Evolutionary conservation across 257 asterid species (phyloP).

Genomic region (Jaltomata sinuosa): DNA sequence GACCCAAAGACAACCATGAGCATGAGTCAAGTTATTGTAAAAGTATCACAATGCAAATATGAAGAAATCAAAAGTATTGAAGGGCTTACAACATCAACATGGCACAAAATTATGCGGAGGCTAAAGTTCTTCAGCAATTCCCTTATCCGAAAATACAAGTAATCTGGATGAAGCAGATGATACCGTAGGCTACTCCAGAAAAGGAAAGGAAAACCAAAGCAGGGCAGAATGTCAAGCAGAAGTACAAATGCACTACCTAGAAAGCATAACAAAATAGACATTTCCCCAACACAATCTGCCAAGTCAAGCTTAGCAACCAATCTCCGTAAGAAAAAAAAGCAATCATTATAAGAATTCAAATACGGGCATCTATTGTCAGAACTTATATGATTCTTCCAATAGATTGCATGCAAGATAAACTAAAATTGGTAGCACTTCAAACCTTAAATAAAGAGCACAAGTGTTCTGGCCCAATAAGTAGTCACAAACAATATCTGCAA

Average conservation of each 20-base stretch:
- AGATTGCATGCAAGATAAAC: neutral
- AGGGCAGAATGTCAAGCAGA: neutral
- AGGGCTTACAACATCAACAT: slow-evolving; percentile 82
- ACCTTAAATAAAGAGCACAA: slow-evolving; percentile 91
- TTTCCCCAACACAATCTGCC: neutral
- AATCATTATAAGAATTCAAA: neutral
- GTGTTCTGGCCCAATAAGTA: slow-evolving; percentile 71
- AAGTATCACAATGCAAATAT: neutral
- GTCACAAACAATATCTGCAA: slow-evolving; percentile 76
- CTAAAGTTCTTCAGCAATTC: slow-evolving; percentile 86
- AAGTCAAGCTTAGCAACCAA: neutral
- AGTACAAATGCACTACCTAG: neutral
- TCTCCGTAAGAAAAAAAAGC: neutral
- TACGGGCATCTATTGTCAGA: neutral
- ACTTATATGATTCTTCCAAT: neutral
- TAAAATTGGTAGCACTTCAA: slow-evolving; percentile 3
- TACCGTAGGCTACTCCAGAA: slow-evolving; percentile 68
- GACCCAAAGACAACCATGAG: slow-evolving; percentile 11
- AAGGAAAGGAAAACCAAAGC: neutral
- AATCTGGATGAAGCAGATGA: slow-evolving; percentile 97
- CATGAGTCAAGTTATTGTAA: neutral
- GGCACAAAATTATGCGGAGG: slow-evolving; percentile 90
- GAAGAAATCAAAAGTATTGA: neutral
- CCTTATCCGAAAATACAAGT: slow-evolving; percentile 84
- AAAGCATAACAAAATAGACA: neutral